Evolutionary conservation across 306 rosid species (phyloP).

Genomic region (Neltuma alba): DNA sequence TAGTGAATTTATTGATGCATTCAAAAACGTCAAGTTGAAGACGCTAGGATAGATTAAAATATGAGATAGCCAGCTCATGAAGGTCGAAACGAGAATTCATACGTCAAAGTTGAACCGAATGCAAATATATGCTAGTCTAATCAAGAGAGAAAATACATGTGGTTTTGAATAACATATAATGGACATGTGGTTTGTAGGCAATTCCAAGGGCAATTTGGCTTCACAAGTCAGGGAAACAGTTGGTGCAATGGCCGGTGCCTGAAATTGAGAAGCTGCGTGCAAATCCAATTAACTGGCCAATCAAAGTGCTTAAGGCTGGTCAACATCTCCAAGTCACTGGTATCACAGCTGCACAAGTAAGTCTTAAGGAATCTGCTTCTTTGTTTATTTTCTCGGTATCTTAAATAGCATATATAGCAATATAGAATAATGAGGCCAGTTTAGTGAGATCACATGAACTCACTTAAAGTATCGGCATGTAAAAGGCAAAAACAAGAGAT

Average conservation of each 20-base stretch:
- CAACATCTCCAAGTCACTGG: slow-evolving; percentile 46
- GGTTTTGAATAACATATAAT: background rate
- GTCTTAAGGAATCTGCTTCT: background rate
- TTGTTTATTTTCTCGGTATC: background rate
- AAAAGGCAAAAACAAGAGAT: background rate
- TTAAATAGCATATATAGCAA: background rate
- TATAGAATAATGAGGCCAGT: background rate
- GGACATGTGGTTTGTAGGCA: slow-evolving; percentile 44
- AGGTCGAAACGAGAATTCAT: background rate
- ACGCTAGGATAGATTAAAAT: background rate
- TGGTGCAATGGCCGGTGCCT: slow-evolving; percentile 76
- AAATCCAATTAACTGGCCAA: slow-evolving; percentile 40
- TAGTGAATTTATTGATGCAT: background rate
- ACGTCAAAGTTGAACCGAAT: background rate
- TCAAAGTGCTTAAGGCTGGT: slow-evolving; percentile 52
- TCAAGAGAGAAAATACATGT: background rate
- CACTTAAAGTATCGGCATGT: background rate
- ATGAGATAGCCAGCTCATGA: slow-evolving; percentile 25
- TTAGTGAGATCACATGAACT: background rate
- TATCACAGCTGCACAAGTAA: slow-evolving; percentile 65
- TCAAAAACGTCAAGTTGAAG: background rate
- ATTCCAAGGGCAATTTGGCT: slow-evolving; percentile 77
- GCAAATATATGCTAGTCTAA: background rate
- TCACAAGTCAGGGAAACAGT: slow-evolving; percentile 61
- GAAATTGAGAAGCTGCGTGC: slow-evolving; percentile 68